These are phyloP conservation scores for Solanum peruvianum DNA, from an alignment of 257 asterid species.

Conservation along the genomic window DNA sequence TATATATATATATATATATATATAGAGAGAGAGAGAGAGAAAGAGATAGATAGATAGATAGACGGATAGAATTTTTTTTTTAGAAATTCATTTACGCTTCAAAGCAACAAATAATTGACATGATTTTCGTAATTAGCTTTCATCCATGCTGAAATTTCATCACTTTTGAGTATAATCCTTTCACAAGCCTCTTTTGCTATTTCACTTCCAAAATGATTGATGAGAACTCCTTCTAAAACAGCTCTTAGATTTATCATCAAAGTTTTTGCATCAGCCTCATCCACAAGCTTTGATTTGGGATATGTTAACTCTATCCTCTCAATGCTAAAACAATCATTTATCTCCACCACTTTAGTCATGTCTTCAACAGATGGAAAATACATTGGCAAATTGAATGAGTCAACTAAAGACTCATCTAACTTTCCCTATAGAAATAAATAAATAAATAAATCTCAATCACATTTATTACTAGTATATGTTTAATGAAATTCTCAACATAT, in stretches of 20 bases:
- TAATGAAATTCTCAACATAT: too few relatives aligned
- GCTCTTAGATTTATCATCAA: slow-evolving; percentile 12
- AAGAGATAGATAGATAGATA: too few relatives aligned
- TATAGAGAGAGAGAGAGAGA: too few relatives aligned
- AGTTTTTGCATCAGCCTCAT: neutral
- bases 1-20: too few relatives aligned
- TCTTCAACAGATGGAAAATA: slow-evolving; percentile 28
- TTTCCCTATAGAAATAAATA: too few relatives aligned
- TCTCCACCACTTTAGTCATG: slow-evolving; percentile 14
- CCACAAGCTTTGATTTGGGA: neutral
- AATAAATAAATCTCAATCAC: too few relatives aligned
- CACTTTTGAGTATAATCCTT: neutral
- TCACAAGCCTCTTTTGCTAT: slow-evolving; percentile 12
- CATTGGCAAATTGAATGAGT: slow-evolving; percentile 37
- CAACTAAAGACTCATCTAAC: neutral
- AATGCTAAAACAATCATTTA: slow-evolving; percentile 16
- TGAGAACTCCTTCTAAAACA: slow-evolving; percentile 1
- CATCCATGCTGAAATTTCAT: neutral
- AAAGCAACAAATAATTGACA: slow-evolving; percentile 11
- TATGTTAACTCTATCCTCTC: slow-evolving; percentile 21
- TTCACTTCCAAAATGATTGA: slow-evolving; percentile 7
- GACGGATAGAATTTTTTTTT: too few relatives aligned
- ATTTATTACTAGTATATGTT: too few relatives aligned
- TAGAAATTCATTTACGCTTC: neutral
- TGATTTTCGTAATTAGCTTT: neutral